A percentile compares a stretch with the other conserved stretches of the same genome.
Conservation (phyloP, 768 basidiomycete genomes). For the Tylopilus sp. region DNA sequence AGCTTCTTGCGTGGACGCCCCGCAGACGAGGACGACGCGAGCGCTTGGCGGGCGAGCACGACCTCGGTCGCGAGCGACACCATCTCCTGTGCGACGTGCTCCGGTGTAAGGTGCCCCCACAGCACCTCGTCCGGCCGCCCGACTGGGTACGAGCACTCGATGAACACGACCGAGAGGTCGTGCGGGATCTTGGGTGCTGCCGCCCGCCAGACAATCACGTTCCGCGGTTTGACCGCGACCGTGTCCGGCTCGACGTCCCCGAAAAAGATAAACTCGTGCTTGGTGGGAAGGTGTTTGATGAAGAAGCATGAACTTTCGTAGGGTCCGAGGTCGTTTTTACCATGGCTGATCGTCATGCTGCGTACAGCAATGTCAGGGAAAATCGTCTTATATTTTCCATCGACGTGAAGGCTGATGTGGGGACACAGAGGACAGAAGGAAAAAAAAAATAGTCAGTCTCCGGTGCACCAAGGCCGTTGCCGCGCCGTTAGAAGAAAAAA, state of each 20-base stretch:
- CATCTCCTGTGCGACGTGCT: slow-evolving; percentile 76
- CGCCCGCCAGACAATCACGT: slow-evolving; percentile 70
- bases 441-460: slow-evolving; percentile 7
- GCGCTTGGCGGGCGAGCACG: slow-evolving; percentile 39
- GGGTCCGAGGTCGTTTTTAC: slow-evolving; percentile 47
- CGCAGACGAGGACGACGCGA: slow-evolving; percentile 9
- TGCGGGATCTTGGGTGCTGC: slow-evolving; percentile 77
- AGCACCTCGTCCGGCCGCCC: slow-evolving; percentile 64
- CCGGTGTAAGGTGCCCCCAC: slow-evolving; percentile 86
- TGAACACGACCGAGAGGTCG: slow-evolving; percentile 75
- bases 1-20: slow-evolving; percentile 35
- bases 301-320: slow-evolving; percentile 89
- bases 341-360: slow-evolving; percentile 71
- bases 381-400: slow-evolving; percentile 51
- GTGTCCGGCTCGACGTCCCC: slow-evolving; percentile 92
- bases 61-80: slow-evolving; percentile 66
- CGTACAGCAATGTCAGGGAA: slow-evolving; percentile 57
- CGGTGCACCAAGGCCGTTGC: neutral
- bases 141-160: slow-evolving; percentile 89
- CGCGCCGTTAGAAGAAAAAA: neutral
- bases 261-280: slow-evolving; percentile 84
- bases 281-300: slow-evolving; percentile 59
- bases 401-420: slow-evolving; percentile 42
- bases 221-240: slow-evolving; percentile 57
- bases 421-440: neutral